phyloP scores from a whole-genome alignment of 441 rosid genomes.

The Gossypium davidsonii region DNA sequence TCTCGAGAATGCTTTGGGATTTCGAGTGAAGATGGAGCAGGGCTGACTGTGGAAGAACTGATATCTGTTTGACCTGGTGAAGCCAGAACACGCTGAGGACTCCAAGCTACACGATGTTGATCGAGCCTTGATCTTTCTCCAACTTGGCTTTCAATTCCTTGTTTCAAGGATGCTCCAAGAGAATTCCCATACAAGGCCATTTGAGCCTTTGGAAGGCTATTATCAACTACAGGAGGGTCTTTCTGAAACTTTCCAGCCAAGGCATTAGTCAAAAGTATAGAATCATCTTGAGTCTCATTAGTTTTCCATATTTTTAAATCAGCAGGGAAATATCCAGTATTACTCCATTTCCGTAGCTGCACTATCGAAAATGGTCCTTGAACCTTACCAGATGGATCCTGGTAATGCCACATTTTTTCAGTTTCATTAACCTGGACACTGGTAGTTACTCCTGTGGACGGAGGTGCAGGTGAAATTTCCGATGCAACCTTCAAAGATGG shows the following conservation, averaged over 20 bases:
- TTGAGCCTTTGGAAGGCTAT: conserved; percentile 33
- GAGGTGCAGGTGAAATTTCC: conserved; percentile 37
- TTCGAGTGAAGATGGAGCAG: conserved; percentile 43
- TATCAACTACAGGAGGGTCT: conserved; percentile 35
- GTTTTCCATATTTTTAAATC: conserved; percentile 76
- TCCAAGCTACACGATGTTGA: conserved; percentile 21
- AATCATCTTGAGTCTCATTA: conserved; percentile 53
- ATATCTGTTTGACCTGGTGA: conserved; percentile 26
- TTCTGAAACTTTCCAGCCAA: conserved; percentile 58
- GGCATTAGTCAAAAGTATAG: conserved; percentile 67
- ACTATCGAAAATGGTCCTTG: conserved; percentile 94
- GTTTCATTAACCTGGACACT: conserved; percentile 52
- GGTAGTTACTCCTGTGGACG: conserved; percentile 28
- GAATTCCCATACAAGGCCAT: conserved; percentile 23
- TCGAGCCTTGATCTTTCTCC: conserved; percentile 29
- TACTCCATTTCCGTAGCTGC: conserved; percentile 92
- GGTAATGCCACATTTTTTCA: conserved; percentile 84
- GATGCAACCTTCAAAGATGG: conserved; percentile 33
- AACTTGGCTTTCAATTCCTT: conserved; percentile 22
- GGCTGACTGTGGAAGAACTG: conserved; percentile 24
- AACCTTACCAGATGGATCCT: conserved; percentile 83
- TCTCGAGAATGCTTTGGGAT: conserved; percentile 45
- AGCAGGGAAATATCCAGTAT: conserved; percentile 80
- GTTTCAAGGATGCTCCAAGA: conserved; percentile 19
- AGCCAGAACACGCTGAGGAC: conserved; percentile 18